Conservation (phyloP, 2,329 filamentous ascomycete genomes). For the Cercospora beticola region DNA sequence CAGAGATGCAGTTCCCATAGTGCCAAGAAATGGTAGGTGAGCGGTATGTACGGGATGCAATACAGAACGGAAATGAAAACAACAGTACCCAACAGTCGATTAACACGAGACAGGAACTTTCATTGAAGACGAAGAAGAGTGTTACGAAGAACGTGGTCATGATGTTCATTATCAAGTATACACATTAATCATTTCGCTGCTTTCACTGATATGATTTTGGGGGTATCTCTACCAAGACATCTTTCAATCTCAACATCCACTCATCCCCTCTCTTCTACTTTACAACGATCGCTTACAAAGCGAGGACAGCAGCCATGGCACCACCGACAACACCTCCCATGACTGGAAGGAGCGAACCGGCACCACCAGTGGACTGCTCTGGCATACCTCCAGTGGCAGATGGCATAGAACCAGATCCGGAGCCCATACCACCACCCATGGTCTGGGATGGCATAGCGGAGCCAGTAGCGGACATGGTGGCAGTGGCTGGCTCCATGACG, state of each 20-base stretch:
- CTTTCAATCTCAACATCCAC: background rate
- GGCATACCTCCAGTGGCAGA: slow-evolving; percentile 3
- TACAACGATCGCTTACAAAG: slow-evolving; percentile 9
- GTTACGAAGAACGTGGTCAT: background rate
- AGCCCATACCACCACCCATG: background rate
- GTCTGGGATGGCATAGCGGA: slow-evolving; percentile 10
- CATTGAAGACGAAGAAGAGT: background rate
- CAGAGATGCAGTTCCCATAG: background rate
- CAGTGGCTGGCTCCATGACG: slow-evolving; percentile 10
- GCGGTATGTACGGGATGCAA: background rate
- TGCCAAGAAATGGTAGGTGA: background rate
- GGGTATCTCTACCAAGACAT: slow-evolving; percentile 7
- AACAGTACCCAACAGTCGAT: background rate
- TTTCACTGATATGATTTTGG: background rate
- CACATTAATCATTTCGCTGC: background rate
- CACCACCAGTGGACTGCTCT: slow-evolving; percentile 18
- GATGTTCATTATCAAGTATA: background rate
- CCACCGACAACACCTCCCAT: slow-evolving; percentile 8
- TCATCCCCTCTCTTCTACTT: background rate
- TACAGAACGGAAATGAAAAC: background rate
- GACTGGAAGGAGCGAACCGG: slow-evolving; percentile 10
- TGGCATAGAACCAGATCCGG: slow-evolving; percentile 5
- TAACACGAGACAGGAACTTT: background rate
- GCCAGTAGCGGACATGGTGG: slow-evolving; percentile 8
- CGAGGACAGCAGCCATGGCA: slow-evolving; percentile 16